phyloP scores from a whole-genome alignment of 1,284 basidiomycete species.

The Moesziomyces sp. region DNA sequence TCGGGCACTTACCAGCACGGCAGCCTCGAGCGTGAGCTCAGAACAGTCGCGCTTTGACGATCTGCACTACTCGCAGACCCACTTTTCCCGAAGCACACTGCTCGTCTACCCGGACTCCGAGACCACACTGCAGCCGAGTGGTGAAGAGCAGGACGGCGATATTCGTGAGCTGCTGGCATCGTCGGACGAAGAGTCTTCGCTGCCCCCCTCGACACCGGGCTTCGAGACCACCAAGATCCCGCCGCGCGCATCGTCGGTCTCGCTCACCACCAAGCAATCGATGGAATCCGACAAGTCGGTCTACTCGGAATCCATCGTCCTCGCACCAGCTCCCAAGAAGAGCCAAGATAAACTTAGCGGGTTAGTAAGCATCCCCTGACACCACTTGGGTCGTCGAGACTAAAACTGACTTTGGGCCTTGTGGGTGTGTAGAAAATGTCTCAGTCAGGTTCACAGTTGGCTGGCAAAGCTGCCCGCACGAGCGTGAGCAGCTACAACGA shows the following conservation, averaged over 20 bases:
- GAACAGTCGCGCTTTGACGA: slow-evolving; percentile 29
- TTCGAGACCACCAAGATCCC: slow-evolving; percentile 30
- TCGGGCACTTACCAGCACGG: slow-evolving; percentile 17
- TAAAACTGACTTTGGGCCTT: not conserved
- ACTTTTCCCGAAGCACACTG: slow-evolving; percentile 36
- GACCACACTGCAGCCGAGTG: not conserved
- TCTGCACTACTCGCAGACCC: slow-evolving; percentile 41
- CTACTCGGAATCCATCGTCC: slow-evolving; percentile 14
- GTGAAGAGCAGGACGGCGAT: slow-evolving; percentile 21
- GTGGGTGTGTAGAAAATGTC: slow-evolving; percentile 23
- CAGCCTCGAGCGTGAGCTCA: slow-evolving; percentile 13
- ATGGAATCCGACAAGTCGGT: slow-evolving; percentile 40
- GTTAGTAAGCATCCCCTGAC: slow-evolving; percentile 10
- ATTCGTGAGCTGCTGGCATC: slow-evolving; percentile 38
- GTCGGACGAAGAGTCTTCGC: slow-evolving; percentile 36
- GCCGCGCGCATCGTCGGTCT: slow-evolving; percentile 16
- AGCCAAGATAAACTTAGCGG: slow-evolving; percentile 12
- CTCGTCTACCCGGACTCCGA: slow-evolving; percentile 32
- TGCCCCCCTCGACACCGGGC: slow-evolving; percentile 28
- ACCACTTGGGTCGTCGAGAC: too few species aligned
- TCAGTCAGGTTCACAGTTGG: slow-evolving; percentile 42
- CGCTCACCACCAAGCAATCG: slow-evolving; percentile 19
- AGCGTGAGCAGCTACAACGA: slow-evolving; percentile 18
- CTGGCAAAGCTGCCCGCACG: slow-evolving; percentile 34
- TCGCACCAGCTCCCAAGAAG: slow-evolving; percentile 13